Base-by-base conservation (phyloP, 1,284 basidiomycete genomes). In the Ustilago xerochloae region DNA sequence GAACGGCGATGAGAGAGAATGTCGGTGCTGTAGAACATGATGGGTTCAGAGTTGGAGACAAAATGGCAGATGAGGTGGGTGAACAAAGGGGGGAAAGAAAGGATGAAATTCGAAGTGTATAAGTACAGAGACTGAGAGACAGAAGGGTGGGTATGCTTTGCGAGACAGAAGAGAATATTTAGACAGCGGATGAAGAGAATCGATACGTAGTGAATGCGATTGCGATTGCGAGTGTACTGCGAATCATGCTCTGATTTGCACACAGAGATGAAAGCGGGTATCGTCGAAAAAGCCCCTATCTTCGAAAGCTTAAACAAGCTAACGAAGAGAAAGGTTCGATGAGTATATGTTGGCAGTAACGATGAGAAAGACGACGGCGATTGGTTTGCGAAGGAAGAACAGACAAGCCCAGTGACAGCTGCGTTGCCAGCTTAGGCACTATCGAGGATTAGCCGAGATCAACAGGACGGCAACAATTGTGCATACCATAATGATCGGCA, bases 11-110 rank as follows among this genome's bases (percentile, higher is more conserved):
- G 65, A 1, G 62, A 56, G 24, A 81, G 75, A 33, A 80, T 72
- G 54, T 80, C 78, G 41, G 41, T 43, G 49, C 54, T 77, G 68
- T 77, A 80, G 46, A 80, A 80, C 79, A 80, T 80, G 22, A 1
- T 20, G 6, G 15, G 18, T 18, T 4, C 20, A n/a, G 47, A 10
- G 6, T 16, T 6, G 9, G 30, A 20, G 18, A 22, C 24, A 4
- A 6, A 22, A 22, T 22, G 4, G n/a, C n/a, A n/a, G n/a, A n/a
- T 15, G 35, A 38, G 15, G 16, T 38, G 6, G 6, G 9, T 26
- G 8, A 45, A 24, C 10, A 6, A 15, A 13, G n/a, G n/a, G 49
- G 16, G 2, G 33, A n/a, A 5, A 32, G 16, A 26, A 32, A 30
- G 46, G 26, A 48, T n/a, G n/a, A 16, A 12, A n/a, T 20, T 29